Evolutionary conservation across 306 rosid genomes (phyloP).

Genomic region (Elaeagnus macrophylla): DNA sequence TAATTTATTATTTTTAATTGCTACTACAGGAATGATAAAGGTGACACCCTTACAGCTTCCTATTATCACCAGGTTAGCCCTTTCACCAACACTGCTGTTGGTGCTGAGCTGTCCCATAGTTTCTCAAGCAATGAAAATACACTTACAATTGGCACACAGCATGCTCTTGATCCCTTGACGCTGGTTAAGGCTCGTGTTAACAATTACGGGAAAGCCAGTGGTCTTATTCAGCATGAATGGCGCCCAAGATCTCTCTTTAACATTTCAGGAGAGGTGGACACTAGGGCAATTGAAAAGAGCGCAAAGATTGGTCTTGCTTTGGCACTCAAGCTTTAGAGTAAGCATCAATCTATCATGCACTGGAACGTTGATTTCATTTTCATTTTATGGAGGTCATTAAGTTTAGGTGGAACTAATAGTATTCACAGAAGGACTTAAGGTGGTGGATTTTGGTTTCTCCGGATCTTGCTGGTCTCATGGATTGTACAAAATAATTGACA

Average conservation of each 20-base stretch:
- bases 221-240: slow-evolving; percentile 87
- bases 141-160: slow-evolving; percentile 73
- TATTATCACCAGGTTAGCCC: slow-evolving; percentile 78
- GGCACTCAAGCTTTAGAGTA: slow-evolving; percentile 65
- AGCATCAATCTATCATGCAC: background rate
- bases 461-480: slow-evolving; percentile 45
- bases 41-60: slow-evolving; percentile 66
- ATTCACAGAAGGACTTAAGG: slow-evolving; percentile 31
- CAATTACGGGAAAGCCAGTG: slow-evolving; percentile 70
- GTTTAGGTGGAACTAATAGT: slow-evolving; percentile 17
- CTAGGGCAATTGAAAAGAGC: slow-evolving; percentile 70
- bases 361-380: slow-evolving; percentile 17
- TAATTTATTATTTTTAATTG: slow-evolving; percentile 3
- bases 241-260: slow-evolving; percentile 68
- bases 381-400: slow-evolving; percentile 25
- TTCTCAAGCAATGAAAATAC: slow-evolving; percentile 65
- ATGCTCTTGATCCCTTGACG: slow-evolving; percentile 79
- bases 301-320: slow-evolving; percentile 86
- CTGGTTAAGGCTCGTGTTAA: slow-evolving; percentile 78
- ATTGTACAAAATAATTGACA: slow-evolving; percentile 55
- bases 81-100: slow-evolving; percentile 75
- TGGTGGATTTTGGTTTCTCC: slow-evolving; percentile 30
- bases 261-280: slow-evolving; percentile 79
- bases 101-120: slow-evolving; percentile 78
- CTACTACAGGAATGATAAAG: slow-evolving; percentile 59